phyloP scores from a whole-genome alignment of 768 basidiomycete species.

The Polyporus arcularius region DNA sequence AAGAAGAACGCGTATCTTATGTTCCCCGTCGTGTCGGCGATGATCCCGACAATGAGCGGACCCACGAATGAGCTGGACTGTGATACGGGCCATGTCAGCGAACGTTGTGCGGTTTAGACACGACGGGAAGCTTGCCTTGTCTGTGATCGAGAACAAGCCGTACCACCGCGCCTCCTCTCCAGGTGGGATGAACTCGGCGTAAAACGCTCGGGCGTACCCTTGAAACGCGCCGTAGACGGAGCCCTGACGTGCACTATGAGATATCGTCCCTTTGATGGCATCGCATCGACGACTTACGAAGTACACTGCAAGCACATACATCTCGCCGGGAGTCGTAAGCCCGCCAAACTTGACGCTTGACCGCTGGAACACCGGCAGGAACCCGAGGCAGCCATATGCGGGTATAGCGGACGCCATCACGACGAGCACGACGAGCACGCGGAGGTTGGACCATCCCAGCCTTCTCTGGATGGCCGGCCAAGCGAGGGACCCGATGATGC shows the following conservation, averaged over 20 bases:
- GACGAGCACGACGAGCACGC: conserved; percentile 68
- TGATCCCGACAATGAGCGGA: conserved; percentile 83
- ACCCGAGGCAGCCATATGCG: conserved; percentile 81
- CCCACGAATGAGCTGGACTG: conserved; percentile 93
- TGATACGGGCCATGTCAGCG: background rate
- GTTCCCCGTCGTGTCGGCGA: conserved; percentile 87
- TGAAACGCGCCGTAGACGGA: conserved; percentile 89
- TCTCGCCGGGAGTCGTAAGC: conserved; percentile 76
- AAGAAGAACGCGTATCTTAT: conserved; percentile 93
- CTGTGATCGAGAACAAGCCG: conserved; percentile 86
- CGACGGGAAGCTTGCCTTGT: conserved; percentile 55
- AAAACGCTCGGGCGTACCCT: conserved; percentile 84
- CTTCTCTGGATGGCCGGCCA: conserved; percentile 76
- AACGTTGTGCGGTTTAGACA: background rate
- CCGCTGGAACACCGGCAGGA: conserved; percentile 54
- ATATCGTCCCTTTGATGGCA: background rate
- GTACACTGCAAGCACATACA: conserved; percentile 80
- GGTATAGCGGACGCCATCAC: conserved; percentile 67
- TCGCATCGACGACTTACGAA: conserved; percentile 53
- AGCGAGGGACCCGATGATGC: conserved; percentile 81
- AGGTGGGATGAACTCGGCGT: conserved; percentile 82
- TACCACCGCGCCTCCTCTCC: conserved; percentile 92
- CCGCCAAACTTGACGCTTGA: conserved; percentile 59
- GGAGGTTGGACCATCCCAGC: conserved; percentile 64
- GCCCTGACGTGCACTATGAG: conserved; percentile 39